Evolutionary conservation across 2,329 filamentous ascomycete genomes (phyloP).

Genomic region (Pestalotiopsis sp.): DNA sequence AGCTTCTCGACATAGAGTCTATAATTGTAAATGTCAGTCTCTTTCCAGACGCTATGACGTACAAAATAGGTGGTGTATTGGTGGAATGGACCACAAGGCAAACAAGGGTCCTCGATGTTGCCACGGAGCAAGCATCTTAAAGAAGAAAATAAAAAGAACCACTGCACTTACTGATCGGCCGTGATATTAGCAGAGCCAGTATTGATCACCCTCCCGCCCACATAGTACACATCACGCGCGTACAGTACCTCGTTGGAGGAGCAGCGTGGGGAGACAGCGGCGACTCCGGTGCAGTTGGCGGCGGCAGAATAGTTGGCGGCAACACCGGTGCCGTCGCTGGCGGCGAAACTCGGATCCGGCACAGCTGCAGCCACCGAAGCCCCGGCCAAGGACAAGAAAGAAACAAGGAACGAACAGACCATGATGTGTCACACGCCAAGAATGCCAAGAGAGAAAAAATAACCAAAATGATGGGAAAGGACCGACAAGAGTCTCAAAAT

Average conservation of each 20-base stretch:
- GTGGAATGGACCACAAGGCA: neutral
- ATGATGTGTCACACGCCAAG: constrained; percentile 5
- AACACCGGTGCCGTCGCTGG: constrained; percentile 11
- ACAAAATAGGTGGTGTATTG: neutral
- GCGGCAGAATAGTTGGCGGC: neutral
- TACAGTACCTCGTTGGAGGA: constrained; percentile 12
- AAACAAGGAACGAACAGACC: constrained; percentile 7
- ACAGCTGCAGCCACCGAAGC: neutral
- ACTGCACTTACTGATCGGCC: constrained; percentile 22
- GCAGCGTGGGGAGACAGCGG: constrained; percentile 16
- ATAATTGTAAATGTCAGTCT: neutral
- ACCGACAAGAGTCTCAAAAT: neutral
- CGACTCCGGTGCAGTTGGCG: constrained; percentile 15
- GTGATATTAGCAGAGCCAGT: constrained; percentile 25
- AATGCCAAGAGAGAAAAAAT: neutral
- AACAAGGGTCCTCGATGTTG: neutral
- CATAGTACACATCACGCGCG: constrained; percentile 30
- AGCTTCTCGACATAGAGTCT: constrained; percentile 35
- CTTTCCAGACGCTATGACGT: neutral
- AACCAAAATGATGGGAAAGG: neutral
- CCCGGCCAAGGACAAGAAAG: constrained; percentile 8
- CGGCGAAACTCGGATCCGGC: neutral
- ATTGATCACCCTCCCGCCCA: constrained; percentile 29
- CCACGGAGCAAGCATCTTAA: neutral
- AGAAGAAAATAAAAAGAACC: neutral